Conservation (phyloP, 2,329 filamentous ascomycete genomes). For the Dactylellina parvicollis region DNA sequence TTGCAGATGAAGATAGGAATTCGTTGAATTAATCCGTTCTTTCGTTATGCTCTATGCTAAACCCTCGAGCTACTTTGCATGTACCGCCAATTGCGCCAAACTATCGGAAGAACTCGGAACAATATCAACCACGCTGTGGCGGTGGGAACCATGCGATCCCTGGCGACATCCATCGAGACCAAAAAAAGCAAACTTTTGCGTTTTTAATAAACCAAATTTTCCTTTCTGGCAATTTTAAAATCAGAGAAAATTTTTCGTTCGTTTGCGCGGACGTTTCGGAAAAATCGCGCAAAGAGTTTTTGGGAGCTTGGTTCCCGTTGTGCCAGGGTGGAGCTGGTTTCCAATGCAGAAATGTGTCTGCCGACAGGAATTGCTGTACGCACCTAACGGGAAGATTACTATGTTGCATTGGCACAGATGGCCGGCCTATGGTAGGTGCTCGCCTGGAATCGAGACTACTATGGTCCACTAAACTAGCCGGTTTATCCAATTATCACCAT, state of each 20-base stretch:
- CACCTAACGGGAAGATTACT: slow-evolving; percentile 5
- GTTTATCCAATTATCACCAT: background rate
- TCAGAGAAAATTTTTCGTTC: slow-evolving; percentile 11
- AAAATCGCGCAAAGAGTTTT: slow-evolving; percentile 49
- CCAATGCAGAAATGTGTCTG: slow-evolving; percentile 52
- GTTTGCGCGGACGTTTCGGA: slow-evolving; percentile 38
- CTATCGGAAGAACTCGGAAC: slow-evolving; percentile 54
- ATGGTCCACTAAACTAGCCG: background rate
- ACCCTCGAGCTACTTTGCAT: background rate
- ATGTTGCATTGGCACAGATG: slow-evolving; percentile 17
- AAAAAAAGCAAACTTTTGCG: slow-evolving; percentile 45
- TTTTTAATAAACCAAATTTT: slow-evolving; percentile 3
- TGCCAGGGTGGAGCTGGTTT: slow-evolving; percentile 37
- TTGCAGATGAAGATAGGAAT: slow-evolving; percentile 24
- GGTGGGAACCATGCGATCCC: slow-evolving; percentile 14
- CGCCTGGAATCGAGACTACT: too few relatives aligned
- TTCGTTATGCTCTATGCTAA: background rate
- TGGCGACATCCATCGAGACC: slow-evolving; percentile 3
- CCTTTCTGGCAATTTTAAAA: slow-evolving; percentile 13
- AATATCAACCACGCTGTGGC: slow-evolving; percentile 35
- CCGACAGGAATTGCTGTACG: slow-evolving; percentile 25
- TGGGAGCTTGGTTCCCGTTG: slow-evolving; percentile 5
- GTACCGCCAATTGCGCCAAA: background rate
- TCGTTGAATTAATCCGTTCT: slow-evolving; percentile 5
- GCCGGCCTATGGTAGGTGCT: too few relatives aligned